These are phyloP conservation scores for Phialophora chinensis DNA, from an alignment of 2,329 filamentous ascomycete species.

Conservation along the genomic window DNA sequence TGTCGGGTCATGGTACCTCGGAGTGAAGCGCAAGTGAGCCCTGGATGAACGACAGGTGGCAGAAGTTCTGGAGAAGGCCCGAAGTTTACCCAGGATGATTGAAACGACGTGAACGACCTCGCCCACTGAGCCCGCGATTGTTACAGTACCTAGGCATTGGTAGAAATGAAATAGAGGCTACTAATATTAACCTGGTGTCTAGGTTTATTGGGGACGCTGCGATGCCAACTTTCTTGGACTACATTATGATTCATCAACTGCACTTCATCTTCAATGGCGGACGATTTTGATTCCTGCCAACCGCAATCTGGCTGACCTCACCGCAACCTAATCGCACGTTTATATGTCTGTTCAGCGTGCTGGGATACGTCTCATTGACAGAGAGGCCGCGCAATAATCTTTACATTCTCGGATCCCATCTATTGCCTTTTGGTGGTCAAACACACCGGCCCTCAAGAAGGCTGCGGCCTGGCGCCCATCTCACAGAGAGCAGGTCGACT, in stretches of 20 bases:
- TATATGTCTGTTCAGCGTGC: too few relatives aligned
- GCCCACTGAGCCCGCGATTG: neutral
- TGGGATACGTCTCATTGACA: neutral
- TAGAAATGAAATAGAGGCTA: neutral
- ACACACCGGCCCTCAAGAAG: neutral
- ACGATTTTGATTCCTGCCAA: too few relatives aligned
- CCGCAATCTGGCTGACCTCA: neutral
- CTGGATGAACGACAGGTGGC: slow-evolving; percentile 18
- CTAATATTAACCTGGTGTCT: neutral
- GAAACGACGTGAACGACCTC: neutral
- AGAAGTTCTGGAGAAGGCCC: neutral
- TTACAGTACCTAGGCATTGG: too few relatives aligned
- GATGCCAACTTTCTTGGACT: neutral
- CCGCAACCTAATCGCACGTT: neutral
- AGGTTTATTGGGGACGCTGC: neutral
- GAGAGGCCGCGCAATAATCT: neutral
- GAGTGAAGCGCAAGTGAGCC: neutral
- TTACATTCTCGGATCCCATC: neutral
- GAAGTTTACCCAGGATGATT: slow-evolving; percentile 2
- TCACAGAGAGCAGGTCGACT: slow-evolving; percentile 10
- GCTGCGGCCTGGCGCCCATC: neutral
- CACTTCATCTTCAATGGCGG: neutral
- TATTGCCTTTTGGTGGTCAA: neutral
- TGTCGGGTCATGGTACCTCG: neutral
- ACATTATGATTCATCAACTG: neutral